Conservation (phyloP, 2,329 filamentous ascomycete genomes). For the Canariomyces notabilis region DNA sequence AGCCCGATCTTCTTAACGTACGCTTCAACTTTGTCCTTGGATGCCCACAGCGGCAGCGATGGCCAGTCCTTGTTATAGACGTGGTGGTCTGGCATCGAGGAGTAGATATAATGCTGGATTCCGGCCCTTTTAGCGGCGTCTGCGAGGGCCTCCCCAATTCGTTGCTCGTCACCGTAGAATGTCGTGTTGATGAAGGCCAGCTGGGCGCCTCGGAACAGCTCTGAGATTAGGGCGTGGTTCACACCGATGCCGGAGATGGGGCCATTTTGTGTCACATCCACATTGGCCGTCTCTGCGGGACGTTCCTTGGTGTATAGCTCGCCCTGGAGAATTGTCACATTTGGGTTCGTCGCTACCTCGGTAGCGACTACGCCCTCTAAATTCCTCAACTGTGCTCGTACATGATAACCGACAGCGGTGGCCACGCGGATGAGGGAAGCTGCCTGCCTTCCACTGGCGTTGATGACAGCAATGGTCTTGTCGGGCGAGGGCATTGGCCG, state of each 20-base stretch:
- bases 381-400: slow-evolving; percentile 86
- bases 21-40: slow-evolving; percentile 88
- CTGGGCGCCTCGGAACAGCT: slow-evolving; percentile 78
- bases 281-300: slow-evolving; percentile 42
- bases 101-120: slow-evolving; percentile 91
- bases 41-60: slow-evolving; percentile 81
- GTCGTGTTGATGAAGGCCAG: slow-evolving; percentile 97
- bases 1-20: slow-evolving; percentile 79
- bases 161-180: slow-evolving; percentile 90
- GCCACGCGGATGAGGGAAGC: slow-evolving; percentile 93
- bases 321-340: slow-evolving; percentile 62
- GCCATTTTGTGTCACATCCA: slow-evolving; percentile 64
- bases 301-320: slow-evolving; percentile 56
- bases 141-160: slow-evolving; percentile 81
- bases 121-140: slow-evolving; percentile 81
- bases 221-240: slow-evolving; percentile 65
- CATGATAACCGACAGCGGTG: slow-evolving; percentile 86
- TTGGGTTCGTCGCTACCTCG: slow-evolving; percentile 76
- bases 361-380: slow-evolving; percentile 81
- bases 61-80: slow-evolving; percentile 73
- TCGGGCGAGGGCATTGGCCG: slow-evolving; percentile 54
- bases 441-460: slow-evolving; percentile 91
- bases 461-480: slow-evolving; percentile 91
- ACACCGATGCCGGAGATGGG: slow-evolving; percentile 60
- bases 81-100: slow-evolving; percentile 92